Base-by-base conservation (phyloP, 2,329 filamentous ascomycete genomes). In the Pseudogymnoascus destructans region DNA sequence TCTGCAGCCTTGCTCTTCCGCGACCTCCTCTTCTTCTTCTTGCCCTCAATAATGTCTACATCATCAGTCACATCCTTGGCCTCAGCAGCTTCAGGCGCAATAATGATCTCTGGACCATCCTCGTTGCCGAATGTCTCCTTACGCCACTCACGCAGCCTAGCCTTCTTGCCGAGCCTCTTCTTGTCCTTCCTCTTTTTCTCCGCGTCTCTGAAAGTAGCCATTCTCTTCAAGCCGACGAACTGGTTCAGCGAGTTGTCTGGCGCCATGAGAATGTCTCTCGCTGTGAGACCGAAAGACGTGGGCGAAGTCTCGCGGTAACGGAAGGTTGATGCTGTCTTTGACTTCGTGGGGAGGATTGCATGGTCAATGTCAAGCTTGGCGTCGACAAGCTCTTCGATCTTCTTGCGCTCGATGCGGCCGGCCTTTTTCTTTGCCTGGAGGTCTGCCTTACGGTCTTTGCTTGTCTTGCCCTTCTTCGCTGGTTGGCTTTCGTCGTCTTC, bases 231-330 rank as follows among this genome's bases (percentile, higher is more conserved):
- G 5, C 93, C 92, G 4, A 86, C 92, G 68, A 86, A 98, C 63
- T 91, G 79, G 71, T 98, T 98, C 63, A 98, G 81, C 58, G 85
- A 83, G 52, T 82, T 76, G 73, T 98, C 93, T 46, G 91, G 89
- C 64, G 95, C 89, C 69, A 85, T 79, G 32, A 98, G 80, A 65
- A 98, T 97, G 71, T 98, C 93, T 61, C 85, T 81, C 1, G 91
- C 78, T 0, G 89, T 95, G 67, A 98, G 82, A 60, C 93, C 93
- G 69, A 95, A 98, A 10, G 86, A 82, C 58, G 86, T 85, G 0
- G 93, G 92, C 0, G 89, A 95, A 1, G 92, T 95, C 69, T 96
- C 91, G 67, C 93, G 88, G 76, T 98, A 98, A 59, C 88, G 86
- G 81, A 98, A 98, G 27, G 72, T 69, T 25, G 74, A 74, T 49